A percentile compares a stretch with the other conserved stretches of the same genome.
These are phyloP conservation scores for Rubroshorea leprosula DNA, from an alignment of 345 rosid species.

Conservation along the genomic window DNA sequence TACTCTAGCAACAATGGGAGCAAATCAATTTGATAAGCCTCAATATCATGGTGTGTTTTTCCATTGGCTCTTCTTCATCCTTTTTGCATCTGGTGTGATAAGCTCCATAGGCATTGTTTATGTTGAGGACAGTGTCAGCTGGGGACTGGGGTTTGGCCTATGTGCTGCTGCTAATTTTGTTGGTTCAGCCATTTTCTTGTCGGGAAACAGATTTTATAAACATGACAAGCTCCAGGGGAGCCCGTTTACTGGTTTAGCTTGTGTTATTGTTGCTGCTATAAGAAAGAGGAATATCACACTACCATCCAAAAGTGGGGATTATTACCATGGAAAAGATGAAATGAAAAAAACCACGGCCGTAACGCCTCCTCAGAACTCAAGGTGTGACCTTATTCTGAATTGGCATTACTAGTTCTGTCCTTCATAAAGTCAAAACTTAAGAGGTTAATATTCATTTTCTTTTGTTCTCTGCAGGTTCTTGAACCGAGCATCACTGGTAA, in stretches of 20 bases:
- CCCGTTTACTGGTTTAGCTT: conserved; percentile 13
- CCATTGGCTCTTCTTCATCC: conserved; percentile 19
- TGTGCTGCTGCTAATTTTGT: conserved; percentile 12
- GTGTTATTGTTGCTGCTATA: conserved; percentile 18
- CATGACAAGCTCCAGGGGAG: conserved; percentile 19
- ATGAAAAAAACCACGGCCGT: neutral
- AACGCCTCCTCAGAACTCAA: conserved; percentile 16
- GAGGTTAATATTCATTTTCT: neutral
- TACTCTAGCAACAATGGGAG: conserved; percentile 25
- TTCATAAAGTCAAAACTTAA: too few species aligned
- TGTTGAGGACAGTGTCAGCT: conserved; percentile 20
- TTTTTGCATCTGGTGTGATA: neutral
- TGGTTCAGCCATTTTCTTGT: conserved; percentile 6
- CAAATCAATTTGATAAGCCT: conserved; percentile 17
- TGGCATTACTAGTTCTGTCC: too few species aligned
- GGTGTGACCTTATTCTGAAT: conserved; percentile 14
- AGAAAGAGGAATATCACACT: conserved; percentile 10
- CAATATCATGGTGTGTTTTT: conserved; percentile 17
- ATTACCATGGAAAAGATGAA: conserved; percentile 6
- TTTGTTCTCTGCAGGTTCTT: conserved; percentile 30
- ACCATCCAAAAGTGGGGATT: conserved; percentile 3
- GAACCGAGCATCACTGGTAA: conserved; percentile 34
- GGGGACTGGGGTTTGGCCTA: conserved; percentile 25
- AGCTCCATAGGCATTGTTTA: conserved; percentile 18
- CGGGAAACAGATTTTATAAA: conserved; percentile 12